A percentile compares a stretch with the other conserved stretches of the same genome.
These are phyloP conservation scores for Pythium scleroteichum DNA, from an alignment of 352 stramenopile genomes.

Conservation along the genomic window DNA sequence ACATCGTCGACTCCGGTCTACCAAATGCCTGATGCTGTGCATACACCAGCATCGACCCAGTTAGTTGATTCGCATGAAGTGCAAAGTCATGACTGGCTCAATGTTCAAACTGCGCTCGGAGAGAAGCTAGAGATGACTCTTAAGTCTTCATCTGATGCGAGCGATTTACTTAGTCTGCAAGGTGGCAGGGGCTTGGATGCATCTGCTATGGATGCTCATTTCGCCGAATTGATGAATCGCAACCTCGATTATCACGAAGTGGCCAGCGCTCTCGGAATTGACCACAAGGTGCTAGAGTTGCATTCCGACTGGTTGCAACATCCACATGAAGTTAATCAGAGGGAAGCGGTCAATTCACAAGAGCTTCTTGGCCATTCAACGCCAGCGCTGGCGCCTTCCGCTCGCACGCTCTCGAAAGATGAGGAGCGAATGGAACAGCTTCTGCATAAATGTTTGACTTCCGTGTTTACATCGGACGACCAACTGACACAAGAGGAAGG, in stretches of 20 bases:
- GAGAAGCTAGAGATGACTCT: constrained; percentile 20
- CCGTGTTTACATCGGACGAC: constrained; percentile 82
- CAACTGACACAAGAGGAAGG: constrained; percentile 51
- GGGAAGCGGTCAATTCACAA: constrained; percentile 5
- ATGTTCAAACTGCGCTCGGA: constrained; percentile 1
- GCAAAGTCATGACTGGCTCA: too few relatives aligned
- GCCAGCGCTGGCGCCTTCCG: neutral
- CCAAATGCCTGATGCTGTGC: constrained; percentile 16
- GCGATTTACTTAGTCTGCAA: constrained; percentile 12
- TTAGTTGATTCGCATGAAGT: too few relatives aligned
- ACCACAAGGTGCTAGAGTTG: constrained; percentile 27
- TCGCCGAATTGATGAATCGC: constrained; percentile 28
- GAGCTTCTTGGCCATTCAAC: too few relatives aligned
- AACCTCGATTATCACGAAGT: constrained; percentile 27
- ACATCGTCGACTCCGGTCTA: constrained; percentile 30
- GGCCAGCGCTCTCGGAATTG: constrained; percentile 21
- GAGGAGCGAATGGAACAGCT: constrained; percentile 78
- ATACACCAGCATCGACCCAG: neutral
- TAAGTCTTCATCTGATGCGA: constrained; percentile 17
- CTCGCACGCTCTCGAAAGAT: constrained; percentile 59
- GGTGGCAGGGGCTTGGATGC: constrained; percentile 3
- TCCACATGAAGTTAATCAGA: constrained; percentile 29
- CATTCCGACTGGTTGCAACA: constrained; percentile 28
- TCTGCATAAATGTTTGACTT: constrained; percentile 82
- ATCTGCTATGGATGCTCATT: constrained; percentile 19